Percentiles rank a stretch among this genome's conserved stretches.
phyloP scores from a whole-genome alignment of 2,329 filamentous ascomycete species.

The Pseudofabraea citricarpa region DNA sequence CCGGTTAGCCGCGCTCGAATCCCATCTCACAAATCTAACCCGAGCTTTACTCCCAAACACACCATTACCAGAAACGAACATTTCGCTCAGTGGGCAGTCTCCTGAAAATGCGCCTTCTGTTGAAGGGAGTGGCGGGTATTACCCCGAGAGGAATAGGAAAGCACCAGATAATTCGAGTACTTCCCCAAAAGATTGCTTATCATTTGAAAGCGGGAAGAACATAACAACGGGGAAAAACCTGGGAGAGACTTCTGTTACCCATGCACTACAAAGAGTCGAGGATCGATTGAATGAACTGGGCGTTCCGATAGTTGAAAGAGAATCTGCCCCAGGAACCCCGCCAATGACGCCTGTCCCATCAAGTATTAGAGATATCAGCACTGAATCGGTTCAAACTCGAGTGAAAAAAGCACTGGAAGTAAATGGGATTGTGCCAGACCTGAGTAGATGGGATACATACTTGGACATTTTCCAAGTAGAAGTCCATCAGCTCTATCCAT shows the following conservation, averaged over 20 bases:
- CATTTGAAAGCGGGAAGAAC: not conserved
- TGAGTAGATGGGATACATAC: not conserved
- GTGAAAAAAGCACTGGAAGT: not conserved
- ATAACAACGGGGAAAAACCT: not conserved
- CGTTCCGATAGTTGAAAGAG: not conserved
- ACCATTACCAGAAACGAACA: not conserved
- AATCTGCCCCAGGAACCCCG: not conserved
- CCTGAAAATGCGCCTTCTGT: too few species aligned
- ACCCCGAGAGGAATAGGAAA: too few species aligned
- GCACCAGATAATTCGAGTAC: not conserved
- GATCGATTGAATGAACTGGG: not conserved
- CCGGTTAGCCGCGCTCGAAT: not conserved
- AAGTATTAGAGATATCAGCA: not conserved
- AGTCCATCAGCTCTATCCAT: not conserved
- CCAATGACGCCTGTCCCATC: not conserved
- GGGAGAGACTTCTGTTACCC: not conserved
- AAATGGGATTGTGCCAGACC: not conserved
- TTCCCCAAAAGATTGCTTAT: not conserved
- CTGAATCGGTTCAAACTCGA: not conserved
- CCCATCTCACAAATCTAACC: not conserved
- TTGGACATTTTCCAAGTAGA: not conserved
- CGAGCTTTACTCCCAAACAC: not conserved
- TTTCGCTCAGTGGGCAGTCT: not conserved
- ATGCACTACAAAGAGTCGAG: not conserved
- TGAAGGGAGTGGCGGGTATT: too few species aligned